Base-by-base conservation (phyloP, 2,329 filamentous ascomycete species). In the Fonsecaea nubica region DNA sequence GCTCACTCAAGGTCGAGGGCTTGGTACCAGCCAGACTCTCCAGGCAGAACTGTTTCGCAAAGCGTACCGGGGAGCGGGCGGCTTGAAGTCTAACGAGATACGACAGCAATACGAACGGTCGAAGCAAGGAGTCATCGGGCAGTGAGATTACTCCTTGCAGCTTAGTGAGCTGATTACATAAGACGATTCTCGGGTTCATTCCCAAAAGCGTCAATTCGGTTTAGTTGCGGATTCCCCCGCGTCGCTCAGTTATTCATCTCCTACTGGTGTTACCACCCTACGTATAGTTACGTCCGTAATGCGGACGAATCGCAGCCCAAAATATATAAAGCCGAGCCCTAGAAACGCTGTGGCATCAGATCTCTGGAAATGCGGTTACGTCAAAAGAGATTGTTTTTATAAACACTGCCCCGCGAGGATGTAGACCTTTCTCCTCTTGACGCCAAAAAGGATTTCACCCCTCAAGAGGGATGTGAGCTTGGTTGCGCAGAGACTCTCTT, bases 191-290 rank as follows among this genome's bases (percentile, higher is more conserved):
- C 12, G n/a, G 10, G 15, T 55, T 21, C 2, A 55, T 35, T 33
- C 10, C 53, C 53, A 35, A 55, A 55, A 18, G 18, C 30, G 33
- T 32, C 52, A 54, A 54, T 54, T 25, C 4, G 25, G 52, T 13
- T 54, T 55, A 55, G 53, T 18, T 7, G n/a, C 33, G 35, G 8
- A 33, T 55, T 33, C 53, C 53, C 52, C 53, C 53, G 53, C 53
- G 53, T 30, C 45, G 4, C 30, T 6, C 30, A 32, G 30, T 32
- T 5, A 32, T 32, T 32, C 45, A 25, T 12, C 25, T 18, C 8
- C 1, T 10, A 4, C 45, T 25, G 25, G 25, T 25, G 25, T 3
- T 25, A 3, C 45, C 25, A 21, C 18, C 8, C 13, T 10, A 30
- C 21, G 15, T 12, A 12, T 4, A 30, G 8, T 50, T 50, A 50